A percentile compares a stretch with the other conserved stretches of the same genome.
Conservation (phyloP, 202 grass and related monocot genomes). For the Panicum hallii region DNA sequence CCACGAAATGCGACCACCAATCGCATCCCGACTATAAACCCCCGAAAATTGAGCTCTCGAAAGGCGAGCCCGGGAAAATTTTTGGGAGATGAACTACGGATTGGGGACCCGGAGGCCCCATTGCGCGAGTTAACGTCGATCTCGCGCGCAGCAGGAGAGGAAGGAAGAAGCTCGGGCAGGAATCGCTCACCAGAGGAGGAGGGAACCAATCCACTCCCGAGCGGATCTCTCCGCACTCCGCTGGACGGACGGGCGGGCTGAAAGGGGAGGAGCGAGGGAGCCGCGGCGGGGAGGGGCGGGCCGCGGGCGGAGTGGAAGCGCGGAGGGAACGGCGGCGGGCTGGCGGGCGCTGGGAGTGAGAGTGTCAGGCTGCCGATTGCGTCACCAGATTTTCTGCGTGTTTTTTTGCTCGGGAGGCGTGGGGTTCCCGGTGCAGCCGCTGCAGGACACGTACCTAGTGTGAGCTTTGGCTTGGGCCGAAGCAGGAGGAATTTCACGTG, state of each 20-base stretch:
- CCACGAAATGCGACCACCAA: background rate
- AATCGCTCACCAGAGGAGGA: slow-evolving; percentile 3
- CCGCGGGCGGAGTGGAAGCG: background rate
- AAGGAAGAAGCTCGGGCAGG: background rate
- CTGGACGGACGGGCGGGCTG: background rate
- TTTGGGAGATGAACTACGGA: background rate
- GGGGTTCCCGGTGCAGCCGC: background rate
- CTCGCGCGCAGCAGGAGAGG: background rate
- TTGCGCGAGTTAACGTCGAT: background rate
- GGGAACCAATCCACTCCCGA: background rate
- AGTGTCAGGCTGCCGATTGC: background rate
- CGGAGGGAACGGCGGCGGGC: slow-evolving; percentile 7
- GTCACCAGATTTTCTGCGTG: background rate
- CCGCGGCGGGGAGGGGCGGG: background rate
- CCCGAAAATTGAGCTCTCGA: background rate
- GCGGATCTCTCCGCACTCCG: slow-evolving; percentile 20
- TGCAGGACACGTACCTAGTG: background rate
- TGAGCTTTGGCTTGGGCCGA: background rate
- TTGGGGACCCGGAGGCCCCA: background rate
- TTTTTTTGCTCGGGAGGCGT: background rate
- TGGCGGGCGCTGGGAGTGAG: background rate
- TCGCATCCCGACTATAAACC: background rate
- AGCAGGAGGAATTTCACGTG: background rate
- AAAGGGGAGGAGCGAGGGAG: background rate
- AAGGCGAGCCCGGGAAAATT: background rate